Percentiles rank a stretch among this genome's conserved stretches.
Conservation (phyloP, 148 eudicot genomes). For the Vaccinium myrtillus region DNA sequence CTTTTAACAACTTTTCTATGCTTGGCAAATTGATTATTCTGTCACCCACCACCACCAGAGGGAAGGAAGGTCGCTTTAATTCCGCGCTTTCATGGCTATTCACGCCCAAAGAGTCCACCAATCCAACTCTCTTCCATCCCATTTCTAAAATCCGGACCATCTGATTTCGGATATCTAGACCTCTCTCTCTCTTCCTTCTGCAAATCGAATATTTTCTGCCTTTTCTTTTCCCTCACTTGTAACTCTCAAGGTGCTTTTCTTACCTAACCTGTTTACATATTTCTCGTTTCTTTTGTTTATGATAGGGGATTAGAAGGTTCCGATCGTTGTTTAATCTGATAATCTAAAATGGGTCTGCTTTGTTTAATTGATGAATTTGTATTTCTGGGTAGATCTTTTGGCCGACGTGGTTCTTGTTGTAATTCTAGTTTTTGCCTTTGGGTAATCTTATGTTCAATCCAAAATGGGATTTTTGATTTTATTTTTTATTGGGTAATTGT, state of each 20-base stretch:
- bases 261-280: neutral
- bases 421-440: neutral
- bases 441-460: neutral
- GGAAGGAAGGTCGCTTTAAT: neutral
- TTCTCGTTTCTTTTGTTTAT: neutral
- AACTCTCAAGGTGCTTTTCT: slow-evolving; percentile 12
- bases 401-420: neutral
- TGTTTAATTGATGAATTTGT: neutral
- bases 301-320: neutral
- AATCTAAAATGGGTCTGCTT: slow-evolving; percentile 5
- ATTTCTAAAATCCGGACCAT: slow-evolving; percentile 3
- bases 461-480: slow-evolving; percentile 4
- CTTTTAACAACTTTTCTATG: neutral
- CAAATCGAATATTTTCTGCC: slow-evolving; percentile 7
- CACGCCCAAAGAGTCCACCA: neutral
- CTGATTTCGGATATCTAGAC: slow-evolving; percentile 33
- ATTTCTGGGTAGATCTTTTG: neutral
- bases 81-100: neutral
- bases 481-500: neutral
- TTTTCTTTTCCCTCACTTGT: neutral
- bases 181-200: slow-evolving; percentile 7
- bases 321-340: slow-evolving; percentile 5
- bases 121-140: neutral
- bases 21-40: neutral
- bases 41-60: neutral